phyloP scores from a whole-genome alignment of 805 yeast species.

The Suhomyces kilbournensis region DNA sequence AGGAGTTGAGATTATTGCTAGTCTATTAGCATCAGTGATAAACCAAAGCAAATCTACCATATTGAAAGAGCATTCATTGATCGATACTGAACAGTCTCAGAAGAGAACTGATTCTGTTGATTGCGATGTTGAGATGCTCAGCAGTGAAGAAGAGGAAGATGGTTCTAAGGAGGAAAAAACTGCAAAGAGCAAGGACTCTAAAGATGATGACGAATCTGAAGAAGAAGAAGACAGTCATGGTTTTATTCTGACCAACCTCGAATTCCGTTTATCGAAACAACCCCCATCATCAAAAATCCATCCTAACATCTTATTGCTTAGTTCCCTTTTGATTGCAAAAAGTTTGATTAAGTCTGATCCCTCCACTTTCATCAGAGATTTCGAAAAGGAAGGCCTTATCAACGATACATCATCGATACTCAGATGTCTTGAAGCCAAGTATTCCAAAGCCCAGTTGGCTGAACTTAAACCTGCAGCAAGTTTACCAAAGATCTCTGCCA shows the following conservation, averaged over 20 bases:
- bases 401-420: constrained; percentile 43
- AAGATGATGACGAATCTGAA: constrained; percentile 1
- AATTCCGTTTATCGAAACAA: not conserved
- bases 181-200: constrained; percentile 4
- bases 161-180: not conserved
- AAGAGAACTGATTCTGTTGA: not conserved
- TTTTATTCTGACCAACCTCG: not conserved
- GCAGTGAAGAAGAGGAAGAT: constrained; percentile 8
- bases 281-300: constrained; percentile 14
- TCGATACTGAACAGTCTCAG: not conserved
- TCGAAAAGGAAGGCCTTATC: constrained; percentile 73
- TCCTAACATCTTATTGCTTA: constrained; percentile 44
- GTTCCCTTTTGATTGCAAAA: constrained; percentile 49
- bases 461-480: constrained; percentile 9
- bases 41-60: constrained; percentile 47
- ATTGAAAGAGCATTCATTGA: constrained; percentile 6
- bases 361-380: constrained; percentile 40
- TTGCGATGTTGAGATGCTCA: constrained; percentile 11
- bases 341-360: constrained; percentile 43
- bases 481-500: constrained; percentile 20
- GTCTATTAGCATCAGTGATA: constrained; percentile 56
- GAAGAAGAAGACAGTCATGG: not conserved
- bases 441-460: not conserved
- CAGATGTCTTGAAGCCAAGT: constrained; percentile 16
- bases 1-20: constrained; percentile 37